Conservation (phyloP, 202 grass and related monocot genomes). For the Dendrocalamus latiflorus region DNA sequence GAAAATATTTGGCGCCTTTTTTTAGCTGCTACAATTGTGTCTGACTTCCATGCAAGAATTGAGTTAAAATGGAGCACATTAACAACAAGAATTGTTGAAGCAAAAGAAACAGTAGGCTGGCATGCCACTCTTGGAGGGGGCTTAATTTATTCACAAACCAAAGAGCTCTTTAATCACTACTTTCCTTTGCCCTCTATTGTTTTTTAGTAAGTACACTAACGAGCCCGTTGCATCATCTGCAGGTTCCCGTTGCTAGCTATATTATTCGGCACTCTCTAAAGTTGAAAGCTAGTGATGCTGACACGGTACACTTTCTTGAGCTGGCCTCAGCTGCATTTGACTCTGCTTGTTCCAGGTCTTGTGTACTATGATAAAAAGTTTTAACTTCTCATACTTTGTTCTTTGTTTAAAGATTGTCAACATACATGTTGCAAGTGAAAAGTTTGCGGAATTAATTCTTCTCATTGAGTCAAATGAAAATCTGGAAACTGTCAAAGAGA, state of each 20-base stretch:
- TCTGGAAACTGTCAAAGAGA: conserved; percentile 48
- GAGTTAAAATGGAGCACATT: background rate
- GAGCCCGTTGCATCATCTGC: conserved; percentile 15
- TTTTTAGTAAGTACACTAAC: background rate
- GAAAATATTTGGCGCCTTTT: background rate
- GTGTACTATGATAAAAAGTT: background rate
- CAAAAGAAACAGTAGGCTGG: background rate
- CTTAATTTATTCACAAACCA: background rate
- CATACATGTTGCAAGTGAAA: conserved; percentile 69
- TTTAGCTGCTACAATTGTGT: background rate
- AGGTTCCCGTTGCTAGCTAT: conserved; percentile 70
- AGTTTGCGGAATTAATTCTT: conserved; percentile 56
- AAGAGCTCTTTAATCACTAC: background rate
- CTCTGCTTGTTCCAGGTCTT: background rate
- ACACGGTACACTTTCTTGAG: conserved; percentile 51
- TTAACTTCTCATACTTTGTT: conserved; percentile 8
- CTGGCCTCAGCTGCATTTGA: background rate
- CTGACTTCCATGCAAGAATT: background rate
- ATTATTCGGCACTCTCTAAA: conserved; percentile 86
- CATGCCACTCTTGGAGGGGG: background rate
- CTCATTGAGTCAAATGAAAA: conserved; percentile 55
- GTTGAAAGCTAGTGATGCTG: conserved; percentile 77
- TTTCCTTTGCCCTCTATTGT: background rate
- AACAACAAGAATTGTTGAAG: background rate
- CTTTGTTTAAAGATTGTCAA: conserved; percentile 46